A percentile compares a stretch with the other conserved stretches of the same genome.
These are phyloP conservation scores for Solidago caesia DNA, from an alignment of 129 eudicot species.

Conservation along the genomic window DNA sequence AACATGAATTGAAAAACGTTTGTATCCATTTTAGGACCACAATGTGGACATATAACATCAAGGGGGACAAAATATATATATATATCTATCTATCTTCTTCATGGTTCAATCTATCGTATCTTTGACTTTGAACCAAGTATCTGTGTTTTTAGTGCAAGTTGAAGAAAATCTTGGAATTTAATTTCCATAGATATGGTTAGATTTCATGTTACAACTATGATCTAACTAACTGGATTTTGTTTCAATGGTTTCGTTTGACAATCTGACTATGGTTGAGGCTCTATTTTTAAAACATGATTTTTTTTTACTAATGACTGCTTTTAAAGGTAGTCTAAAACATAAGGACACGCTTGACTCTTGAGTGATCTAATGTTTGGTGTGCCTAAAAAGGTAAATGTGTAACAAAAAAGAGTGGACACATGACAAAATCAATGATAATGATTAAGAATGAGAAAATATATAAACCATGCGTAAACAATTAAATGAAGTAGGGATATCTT, in stretches of 20 bases:
- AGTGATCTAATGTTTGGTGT: no score
- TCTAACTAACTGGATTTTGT: background rate
- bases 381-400: no score
- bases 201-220: constrained; percentile 25
- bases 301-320: no score
- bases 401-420: no score
- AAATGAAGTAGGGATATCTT: no score
- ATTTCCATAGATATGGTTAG: constrained; percentile 30
- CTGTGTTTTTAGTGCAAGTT: background rate
- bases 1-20: constrained; percentile 1
- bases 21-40: constrained; percentile 27
- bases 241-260: background rate
- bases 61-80: constrained; percentile 34
- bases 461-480: no score
- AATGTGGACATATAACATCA: constrained; percentile 30
- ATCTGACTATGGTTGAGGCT: background rate
- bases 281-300: background rate
- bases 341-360: background rate
- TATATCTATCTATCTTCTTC: no score
- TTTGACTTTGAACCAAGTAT: constrained; percentile 26
- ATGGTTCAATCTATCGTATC: constrained; percentile 15
- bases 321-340: no score
- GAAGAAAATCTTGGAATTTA: background rate
- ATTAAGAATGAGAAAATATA: no score
- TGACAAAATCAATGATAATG: no score